Conservation (phyloP, 345 rosid species). For the Eucalyptus cloeziana region DNA sequence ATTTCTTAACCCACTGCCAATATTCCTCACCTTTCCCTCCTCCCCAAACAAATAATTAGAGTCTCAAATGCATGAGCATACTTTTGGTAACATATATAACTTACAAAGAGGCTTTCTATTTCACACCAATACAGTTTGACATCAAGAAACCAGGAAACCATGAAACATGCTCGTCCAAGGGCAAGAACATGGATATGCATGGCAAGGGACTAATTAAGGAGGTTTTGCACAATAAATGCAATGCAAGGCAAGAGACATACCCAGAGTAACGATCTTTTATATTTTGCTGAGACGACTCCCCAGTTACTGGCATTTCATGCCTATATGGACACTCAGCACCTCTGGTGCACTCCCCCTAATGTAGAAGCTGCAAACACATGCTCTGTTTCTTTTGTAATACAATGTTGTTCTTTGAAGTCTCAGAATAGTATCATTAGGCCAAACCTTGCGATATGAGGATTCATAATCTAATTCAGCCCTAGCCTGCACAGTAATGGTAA, state of each 20-base stretch:
- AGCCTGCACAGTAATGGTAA: slow-evolving; percentile 33
- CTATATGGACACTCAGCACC: slow-evolving; percentile 93
- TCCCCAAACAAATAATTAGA: not conserved
- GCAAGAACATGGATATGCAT: not conserved
- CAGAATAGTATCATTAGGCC: slow-evolving; percentile 72
- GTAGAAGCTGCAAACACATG: slow-evolving; percentile 91
- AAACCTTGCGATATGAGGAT: slow-evolving; percentile 82
- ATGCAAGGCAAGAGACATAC: slow-evolving; percentile 16
- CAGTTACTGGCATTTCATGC: slow-evolving; percentile 93
- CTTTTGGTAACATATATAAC: not conserved
- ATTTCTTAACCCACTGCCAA: not conserved
- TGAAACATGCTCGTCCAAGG: not conserved
- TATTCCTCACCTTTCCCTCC: not conserved
- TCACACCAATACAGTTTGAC: not conserved
- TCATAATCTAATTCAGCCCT: slow-evolving; percentile 94
- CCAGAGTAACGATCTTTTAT: slow-evolving; percentile 90
- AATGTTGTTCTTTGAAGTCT: slow-evolving; percentile 90
- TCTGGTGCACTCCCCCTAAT: slow-evolving; percentile 87
- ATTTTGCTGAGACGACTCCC: slow-evolving; percentile 90
- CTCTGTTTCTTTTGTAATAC: slow-evolving; percentile 80
- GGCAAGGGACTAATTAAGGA: not conserved
- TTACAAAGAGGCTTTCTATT: not conserved
- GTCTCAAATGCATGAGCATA: not conserved
- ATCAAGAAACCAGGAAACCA: not conserved
- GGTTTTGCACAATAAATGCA: not conserved